phyloP scores from a whole-genome alignment of 2,329 filamentous ascomycete genomes.

The Alternaria ethzedia region DNA sequence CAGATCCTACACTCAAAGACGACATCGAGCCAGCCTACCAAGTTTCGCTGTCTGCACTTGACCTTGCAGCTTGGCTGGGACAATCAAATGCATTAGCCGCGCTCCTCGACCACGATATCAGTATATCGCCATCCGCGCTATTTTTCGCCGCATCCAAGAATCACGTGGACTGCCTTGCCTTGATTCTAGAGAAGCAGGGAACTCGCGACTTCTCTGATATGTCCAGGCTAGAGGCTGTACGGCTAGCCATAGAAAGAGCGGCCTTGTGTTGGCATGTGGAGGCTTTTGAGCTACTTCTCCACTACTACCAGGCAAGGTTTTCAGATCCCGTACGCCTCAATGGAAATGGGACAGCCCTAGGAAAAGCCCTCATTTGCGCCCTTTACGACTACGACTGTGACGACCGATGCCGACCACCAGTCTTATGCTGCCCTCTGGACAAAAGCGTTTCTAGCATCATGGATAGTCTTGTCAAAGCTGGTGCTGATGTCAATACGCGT shows the following conservation, averaged over 20 bases:
- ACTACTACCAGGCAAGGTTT: background rate
- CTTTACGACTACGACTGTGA: background rate
- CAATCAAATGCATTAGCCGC: background rate
- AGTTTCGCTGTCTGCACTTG: background rate
- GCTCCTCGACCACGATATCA: background rate
- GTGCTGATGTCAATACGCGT: background rate
- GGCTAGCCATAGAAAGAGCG: slow-evolving; percentile 1
- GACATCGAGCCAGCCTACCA: background rate
- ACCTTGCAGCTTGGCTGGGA: background rate
- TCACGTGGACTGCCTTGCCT: background rate
- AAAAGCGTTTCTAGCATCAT: background rate
- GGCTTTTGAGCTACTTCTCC: background rate
- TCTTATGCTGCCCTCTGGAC: background rate
- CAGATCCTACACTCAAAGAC: background rate
- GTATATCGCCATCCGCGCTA: background rate
- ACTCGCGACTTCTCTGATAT: slow-evolving; percentile 1
- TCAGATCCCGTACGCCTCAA: background rate
- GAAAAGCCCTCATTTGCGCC: background rate
- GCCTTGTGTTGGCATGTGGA: slow-evolving; percentile 4
- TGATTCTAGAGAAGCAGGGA: background rate
- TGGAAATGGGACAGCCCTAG: background rate
- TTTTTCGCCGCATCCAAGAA: background rate
- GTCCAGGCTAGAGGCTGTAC: background rate
- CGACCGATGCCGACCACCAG: background rate
- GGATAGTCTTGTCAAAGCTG: background rate